Percentiles rank a stretch among this genome's conserved stretches.
Evolutionary conservation across 306 rosid genomes (phyloP).

Genomic region (Pterocarpus macrocarpus): DNA sequence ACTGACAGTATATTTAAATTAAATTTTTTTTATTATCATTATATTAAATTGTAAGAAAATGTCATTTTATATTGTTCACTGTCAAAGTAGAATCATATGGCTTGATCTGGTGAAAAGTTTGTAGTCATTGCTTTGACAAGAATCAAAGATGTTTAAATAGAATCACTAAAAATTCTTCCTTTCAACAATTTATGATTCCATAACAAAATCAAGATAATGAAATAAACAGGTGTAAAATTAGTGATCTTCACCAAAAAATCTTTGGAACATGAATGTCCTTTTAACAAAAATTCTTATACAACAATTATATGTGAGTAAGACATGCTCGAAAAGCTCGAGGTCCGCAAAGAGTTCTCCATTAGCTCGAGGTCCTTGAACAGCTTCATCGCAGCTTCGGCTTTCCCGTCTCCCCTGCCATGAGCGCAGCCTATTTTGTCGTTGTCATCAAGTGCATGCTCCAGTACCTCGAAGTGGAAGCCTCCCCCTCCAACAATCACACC

Average conservation of each 20-base stretch:
- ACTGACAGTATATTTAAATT: too few species aligned
- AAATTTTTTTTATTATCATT: not conserved
- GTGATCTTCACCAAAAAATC: too few species aligned
- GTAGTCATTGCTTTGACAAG: not conserved
- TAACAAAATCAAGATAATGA: too few species aligned
- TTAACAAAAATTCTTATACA: too few species aligned
- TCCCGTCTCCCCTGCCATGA: conserved; percentile 46
- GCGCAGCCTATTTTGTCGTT: conserved; percentile 62
- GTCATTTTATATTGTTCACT: not conserved
- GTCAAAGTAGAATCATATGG: not conserved
- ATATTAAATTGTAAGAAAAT: not conserved
- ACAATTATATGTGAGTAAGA: not conserved
- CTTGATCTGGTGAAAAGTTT: not conserved
- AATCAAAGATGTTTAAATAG: too few species aligned
- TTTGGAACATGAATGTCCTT: too few species aligned
- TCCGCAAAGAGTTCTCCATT: too few species aligned
- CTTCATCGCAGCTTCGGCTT: conserved; percentile 37
- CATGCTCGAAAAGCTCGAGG: conserved; percentile 44
- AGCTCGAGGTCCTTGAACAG: conserved; percentile 52
- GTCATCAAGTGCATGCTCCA: conserved; percentile 66
- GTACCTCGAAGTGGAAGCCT: conserved; percentile 36
- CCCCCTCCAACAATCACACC: conserved; percentile 1
- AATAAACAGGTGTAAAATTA: too few species aligned
- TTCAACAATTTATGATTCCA: too few species aligned
- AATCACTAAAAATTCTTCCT: too few species aligned